Percentiles rank a stretch among this genome's conserved stretches.
Evolutionary conservation across 2,329 filamentous ascomycete species (phyloP).

Genomic region (Magnaporthales sp.): DNA sequence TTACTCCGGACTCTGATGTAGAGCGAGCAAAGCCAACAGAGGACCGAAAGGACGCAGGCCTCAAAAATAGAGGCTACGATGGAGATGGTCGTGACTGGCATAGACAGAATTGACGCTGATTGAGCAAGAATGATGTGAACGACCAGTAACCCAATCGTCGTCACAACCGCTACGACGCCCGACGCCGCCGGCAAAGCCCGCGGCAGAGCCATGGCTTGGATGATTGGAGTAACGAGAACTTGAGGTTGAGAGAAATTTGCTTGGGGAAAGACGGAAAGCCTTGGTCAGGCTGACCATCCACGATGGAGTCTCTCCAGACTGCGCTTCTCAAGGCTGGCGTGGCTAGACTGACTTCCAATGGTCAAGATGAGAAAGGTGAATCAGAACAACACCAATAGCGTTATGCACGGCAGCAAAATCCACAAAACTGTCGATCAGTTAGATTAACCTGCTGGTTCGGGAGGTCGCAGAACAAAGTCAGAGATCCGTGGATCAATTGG

Average conservation of each 20-base stretch:
- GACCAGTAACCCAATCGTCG: conserved; percentile 28
- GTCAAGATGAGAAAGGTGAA: not conserved
- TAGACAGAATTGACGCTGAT: conserved; percentile 19
- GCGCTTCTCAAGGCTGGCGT: not conserved
- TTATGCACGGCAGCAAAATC: not conserved
- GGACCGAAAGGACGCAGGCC: conserved; percentile 23
- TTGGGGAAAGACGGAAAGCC: not conserved
- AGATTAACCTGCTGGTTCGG: not conserved
- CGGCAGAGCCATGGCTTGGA: conserved; percentile 14
- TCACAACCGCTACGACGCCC: conserved; percentile 26
- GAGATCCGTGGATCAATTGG: not conserved
- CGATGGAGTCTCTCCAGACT: not conserved
- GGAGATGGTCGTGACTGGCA: conserved; percentile 24
- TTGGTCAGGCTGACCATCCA: not conserved
- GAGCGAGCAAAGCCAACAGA: conserved; percentile 23
- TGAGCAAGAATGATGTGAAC: conserved; percentile 31
- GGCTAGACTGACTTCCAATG: not conserved
- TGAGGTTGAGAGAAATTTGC: not conserved
- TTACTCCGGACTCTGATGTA: conserved; percentile 18
- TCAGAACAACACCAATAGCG: not conserved
- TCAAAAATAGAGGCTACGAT: conserved; percentile 29
- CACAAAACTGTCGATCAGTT: not conserved
- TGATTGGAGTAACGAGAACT: not conserved
- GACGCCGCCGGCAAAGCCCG: conserved; percentile 24
- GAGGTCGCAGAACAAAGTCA: conserved; percentile 2